Evolutionary conservation across 495 filamentous ascomycete species (phyloP).

Genomic region (Hypoxylon lienhwacheense): DNA sequence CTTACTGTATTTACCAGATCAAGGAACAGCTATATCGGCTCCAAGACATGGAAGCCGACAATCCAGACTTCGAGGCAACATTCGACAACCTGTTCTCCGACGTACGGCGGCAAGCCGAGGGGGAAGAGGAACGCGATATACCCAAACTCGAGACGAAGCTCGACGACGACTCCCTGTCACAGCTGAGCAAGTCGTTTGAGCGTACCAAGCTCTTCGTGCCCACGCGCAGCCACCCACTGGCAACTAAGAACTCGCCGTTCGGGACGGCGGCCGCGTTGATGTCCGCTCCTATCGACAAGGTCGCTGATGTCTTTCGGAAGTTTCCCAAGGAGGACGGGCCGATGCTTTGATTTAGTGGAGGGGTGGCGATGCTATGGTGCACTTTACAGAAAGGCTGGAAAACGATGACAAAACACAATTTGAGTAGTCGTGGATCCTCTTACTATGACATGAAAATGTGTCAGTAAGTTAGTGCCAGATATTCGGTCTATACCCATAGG

Average conservation of each 20-base stretch:
- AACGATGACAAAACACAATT: too few species aligned
- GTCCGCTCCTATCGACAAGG: slow-evolving; percentile 51
- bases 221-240: slow-evolving; percentile 53
- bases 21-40: slow-evolving; percentile 62
- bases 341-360: background rate
- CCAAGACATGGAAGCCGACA: slow-evolving; percentile 52
- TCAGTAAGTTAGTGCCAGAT: background rate
- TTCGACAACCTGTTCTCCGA: slow-evolving; percentile 53
- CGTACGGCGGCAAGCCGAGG: slow-evolving; percentile 59
- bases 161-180: slow-evolving; percentile 36
- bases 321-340: slow-evolving; percentile 40
- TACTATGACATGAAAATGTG: background rate
- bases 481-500: background rate
- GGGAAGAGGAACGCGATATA: slow-evolving; percentile 60
- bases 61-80: slow-evolving; percentile 53
- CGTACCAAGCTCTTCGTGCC: slow-evolving; percentile 64
- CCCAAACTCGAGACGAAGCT: slow-evolving; percentile 56
- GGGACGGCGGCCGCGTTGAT: slow-evolving; percentile 53
- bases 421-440: background rate
- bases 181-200: slow-evolving; percentile 55
- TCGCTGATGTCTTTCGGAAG: slow-evolving; percentile 49
- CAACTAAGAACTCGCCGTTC: slow-evolving; percentile 40
- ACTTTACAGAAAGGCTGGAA: background rate
- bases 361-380: background rate
- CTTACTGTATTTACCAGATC: slow-evolving; percentile 49